These are phyloP conservation scores for Carex kokanica DNA, from an alignment of 176 grass and related monocot species.

Conservation along the genomic window DNA sequence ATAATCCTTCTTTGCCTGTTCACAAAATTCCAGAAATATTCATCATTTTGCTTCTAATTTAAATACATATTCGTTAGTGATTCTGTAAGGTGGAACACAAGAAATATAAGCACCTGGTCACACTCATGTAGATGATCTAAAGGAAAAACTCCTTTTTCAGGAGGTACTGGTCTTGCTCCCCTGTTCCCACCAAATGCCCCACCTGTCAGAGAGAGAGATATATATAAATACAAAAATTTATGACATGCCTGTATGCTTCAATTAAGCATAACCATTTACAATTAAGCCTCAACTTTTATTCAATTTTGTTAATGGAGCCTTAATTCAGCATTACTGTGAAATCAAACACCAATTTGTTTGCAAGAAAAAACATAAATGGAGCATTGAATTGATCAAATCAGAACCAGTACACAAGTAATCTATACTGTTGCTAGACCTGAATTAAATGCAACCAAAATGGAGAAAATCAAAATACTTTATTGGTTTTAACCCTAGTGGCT, in stretches of 20 bases:
- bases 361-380: neutral
- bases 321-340: neutral
- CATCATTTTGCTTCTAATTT: neutral
- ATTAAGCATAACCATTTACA: neutral
- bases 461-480: neutral
- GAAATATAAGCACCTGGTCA: slow-evolving; percentile 50
- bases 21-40: slow-evolving; percentile 7
- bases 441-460: neutral
- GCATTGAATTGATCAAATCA: neutral
- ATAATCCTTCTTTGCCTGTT: slow-evolving; percentile 94
- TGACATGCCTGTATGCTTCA: neutral
- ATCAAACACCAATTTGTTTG: neutral
- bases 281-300: neutral
- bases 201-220: slow-evolving; percentile 24
- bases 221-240: too few species aligned
- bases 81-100: neutral
- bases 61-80: neutral
- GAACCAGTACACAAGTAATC: neutral
- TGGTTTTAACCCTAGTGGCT: neutral
- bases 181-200: slow-evolving; percentile 95
- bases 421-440: neutral
- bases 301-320: neutral
- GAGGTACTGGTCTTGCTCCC: slow-evolving; percentile 84
- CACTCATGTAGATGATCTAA: slow-evolving; percentile 90
- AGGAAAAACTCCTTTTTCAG: slow-evolving; percentile 95